Percentiles rank a stretch among this genome's conserved stretches.
These are phyloP conservation scores for Dryas alaskensis DNA, from an alignment of 306 rosid species.

Conservation along the genomic window DNA sequence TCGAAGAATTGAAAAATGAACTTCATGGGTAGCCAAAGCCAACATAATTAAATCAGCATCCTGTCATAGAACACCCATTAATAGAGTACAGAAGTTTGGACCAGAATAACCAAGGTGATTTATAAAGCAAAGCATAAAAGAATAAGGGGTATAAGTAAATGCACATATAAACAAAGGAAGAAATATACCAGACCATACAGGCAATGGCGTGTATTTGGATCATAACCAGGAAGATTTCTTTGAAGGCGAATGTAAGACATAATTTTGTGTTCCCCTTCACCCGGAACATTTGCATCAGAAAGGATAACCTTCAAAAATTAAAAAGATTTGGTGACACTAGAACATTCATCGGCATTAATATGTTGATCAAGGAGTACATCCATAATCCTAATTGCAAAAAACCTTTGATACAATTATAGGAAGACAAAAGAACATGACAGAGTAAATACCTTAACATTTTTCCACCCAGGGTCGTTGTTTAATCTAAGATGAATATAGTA, in stretches of 20 bases:
- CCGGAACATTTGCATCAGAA: constrained; percentile 99
- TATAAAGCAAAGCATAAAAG: neutral
- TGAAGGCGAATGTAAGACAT: constrained; percentile 97
- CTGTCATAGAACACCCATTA: constrained; percentile 44
- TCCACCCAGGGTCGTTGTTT: constrained; percentile 98
- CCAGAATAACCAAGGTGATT: constrained; percentile 10
- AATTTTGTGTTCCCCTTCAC: constrained; percentile 98
- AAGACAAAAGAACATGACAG: constrained; percentile 15
- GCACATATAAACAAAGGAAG: constrained; percentile 30
- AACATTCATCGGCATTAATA: constrained; percentile 10
- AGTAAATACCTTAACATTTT: constrained; percentile 63
- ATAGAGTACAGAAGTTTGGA: constrained; percentile 11
- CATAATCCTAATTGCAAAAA: neutral
- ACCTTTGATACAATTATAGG: constrained; percentile 10
- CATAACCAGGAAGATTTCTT: constrained; percentile 88
- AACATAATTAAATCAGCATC: constrained; percentile 99
- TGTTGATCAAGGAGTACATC: constrained; percentile 2
- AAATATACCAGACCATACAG: constrained; percentile 95
- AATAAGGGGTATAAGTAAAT: constrained; percentile 8
- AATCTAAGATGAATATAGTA: constrained; percentile 92
- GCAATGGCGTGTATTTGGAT: constrained; percentile 97
- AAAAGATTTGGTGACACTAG: neutral
- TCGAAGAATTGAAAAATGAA: constrained; percentile 93
- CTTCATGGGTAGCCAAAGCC: constrained; percentile 94
- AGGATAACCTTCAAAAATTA: constrained; percentile 69